A percentile compares a stretch with the other conserved stretches of the same genome.
These are phyloP conservation scores for Lasiodiplodia hormozganensis DNA, from an alignment of 2,329 filamentous ascomycete genomes.

Conservation along the genomic window DNA sequence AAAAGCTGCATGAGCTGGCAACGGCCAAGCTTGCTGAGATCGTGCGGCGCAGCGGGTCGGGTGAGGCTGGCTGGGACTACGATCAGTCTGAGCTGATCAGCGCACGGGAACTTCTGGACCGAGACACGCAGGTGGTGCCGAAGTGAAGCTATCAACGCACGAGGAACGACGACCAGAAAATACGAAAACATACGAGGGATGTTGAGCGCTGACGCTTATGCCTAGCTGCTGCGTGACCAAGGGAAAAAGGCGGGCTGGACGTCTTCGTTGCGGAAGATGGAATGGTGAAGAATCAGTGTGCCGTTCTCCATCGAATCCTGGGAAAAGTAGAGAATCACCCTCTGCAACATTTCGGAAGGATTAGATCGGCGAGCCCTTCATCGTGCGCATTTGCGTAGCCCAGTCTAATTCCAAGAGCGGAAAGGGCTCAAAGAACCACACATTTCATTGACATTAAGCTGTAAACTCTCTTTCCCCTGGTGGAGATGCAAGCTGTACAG, in stretches of 20 bases:
- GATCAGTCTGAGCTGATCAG: slow-evolving; percentile 74
- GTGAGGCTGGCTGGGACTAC: slow-evolving; percentile 76
- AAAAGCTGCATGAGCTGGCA: slow-evolving; percentile 74
- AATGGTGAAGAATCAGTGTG: not conserved
- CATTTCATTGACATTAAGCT: not conserved
- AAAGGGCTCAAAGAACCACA: not conserved
- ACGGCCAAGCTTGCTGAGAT: slow-evolving; percentile 80
- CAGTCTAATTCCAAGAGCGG: not conserved
- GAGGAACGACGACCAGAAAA: not conserved
- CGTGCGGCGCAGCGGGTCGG: slow-evolving; percentile 66
- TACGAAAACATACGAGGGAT: not conserved
- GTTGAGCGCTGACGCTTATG: too few relatives aligned
- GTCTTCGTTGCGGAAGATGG: not conserved
- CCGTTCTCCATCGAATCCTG: not conserved
- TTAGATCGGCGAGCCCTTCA: not conserved
- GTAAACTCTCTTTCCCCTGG: not conserved
- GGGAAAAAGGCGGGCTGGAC: too few relatives aligned
- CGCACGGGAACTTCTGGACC: slow-evolving; percentile 70
- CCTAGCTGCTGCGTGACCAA: not conserved
- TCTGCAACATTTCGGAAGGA: not conserved
- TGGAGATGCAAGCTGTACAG: not conserved
- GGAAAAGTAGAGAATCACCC: not conserved
- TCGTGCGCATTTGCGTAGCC: not conserved
- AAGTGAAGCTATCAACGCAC: not conserved
- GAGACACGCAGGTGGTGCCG: slow-evolving; percentile 46